Evolutionary conservation across 75 land plant genomes (phyloP), one percentile per base, ranked within the genome.

Genomic region (Selaginella tamariscina): DNA sequence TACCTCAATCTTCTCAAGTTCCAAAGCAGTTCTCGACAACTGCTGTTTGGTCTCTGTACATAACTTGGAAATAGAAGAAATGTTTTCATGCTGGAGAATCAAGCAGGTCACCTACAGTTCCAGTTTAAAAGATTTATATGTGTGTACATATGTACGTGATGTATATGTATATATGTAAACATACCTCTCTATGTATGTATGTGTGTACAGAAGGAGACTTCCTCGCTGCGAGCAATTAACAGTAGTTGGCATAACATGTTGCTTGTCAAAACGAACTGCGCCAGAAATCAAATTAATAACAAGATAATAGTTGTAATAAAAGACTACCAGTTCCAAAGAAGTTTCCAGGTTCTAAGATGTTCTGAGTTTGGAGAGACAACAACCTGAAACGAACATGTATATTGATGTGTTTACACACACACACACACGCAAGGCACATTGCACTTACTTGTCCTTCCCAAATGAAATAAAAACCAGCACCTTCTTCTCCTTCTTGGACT

Each of bases 61-160:
- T 92, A 86, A 66, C 74, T 83, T 63, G 82, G 68, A 32, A 79
- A 72, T 56, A 92, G 71, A 57, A 92, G 73, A 27, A 1, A 68
- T 69, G 66, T 88, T 31, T 67, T 79, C 79, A 69, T 81, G 71
- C 22, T 73, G 70, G 64, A 92, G 81, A 39, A 92, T 76, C 65
- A 88, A 78, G 79, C 97, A 92, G 54, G 81, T 92, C 65, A 92
- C 75, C 97, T 92, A 87, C 67, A 66, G 73, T 31, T n/a, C n/a
- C n/a, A n/a, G n/a, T n/a, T n/a, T 11, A 76, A n/a, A 11, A 39
- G 15, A 5, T 5, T 39, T 5, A 39, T 15, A 5, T 5, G 15
- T 5, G n/a, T n/a, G n/a, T n/a, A n/a, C n/a, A n/a, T n/a, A n/a
- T n/a, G n/a, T n/a, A n/a, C n/a, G n/a, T n/a, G n/a, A n/a, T n/a